A percentile compares a stretch with the other conserved stretches of the same genome.
Evolutionary conservation across 1,139 yeast genomes (phyloP).

Genomic region (Zygosaccharomyces sapae): DNA sequence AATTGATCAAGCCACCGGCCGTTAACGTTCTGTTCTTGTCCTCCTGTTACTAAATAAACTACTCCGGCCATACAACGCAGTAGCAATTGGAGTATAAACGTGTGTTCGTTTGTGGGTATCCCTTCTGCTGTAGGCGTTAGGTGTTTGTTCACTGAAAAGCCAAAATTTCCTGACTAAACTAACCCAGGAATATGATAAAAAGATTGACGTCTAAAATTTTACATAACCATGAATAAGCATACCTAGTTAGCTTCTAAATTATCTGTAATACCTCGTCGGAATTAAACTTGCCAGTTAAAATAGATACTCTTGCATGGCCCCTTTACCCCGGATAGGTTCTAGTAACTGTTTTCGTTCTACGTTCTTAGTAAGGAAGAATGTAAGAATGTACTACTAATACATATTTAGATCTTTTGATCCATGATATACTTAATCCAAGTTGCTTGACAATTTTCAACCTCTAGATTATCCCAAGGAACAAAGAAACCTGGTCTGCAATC

Average conservation of each 20-base stretch:
- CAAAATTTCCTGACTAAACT: background rate
- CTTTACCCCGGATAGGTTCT: constrained; percentile 2
- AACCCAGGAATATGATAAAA: too few relatives aligned
- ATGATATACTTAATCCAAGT: constrained; percentile 65
- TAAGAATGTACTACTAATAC: constrained; percentile 25
- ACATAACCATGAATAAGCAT: too few relatives aligned
- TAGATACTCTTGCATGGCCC: too few relatives aligned
- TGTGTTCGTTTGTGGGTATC: background rate
- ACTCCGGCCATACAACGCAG: constrained; percentile 11
- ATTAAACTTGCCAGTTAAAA: too few relatives aligned
- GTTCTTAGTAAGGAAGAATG: background rate
- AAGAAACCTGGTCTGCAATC: constrained; percentile 47
- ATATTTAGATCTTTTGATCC: constrained; percentile 38
- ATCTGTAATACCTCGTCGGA: too few relatives aligned
- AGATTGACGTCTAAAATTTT: too few relatives aligned
- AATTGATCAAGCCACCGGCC: constrained; percentile 11
- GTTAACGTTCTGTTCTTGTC: constrained; percentile 10
- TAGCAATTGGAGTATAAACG: background rate
- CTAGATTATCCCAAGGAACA: constrained; percentile 43
- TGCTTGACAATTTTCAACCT: constrained; percentile 67
- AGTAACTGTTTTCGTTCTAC: background rate
- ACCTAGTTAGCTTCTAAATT: too few relatives aligned
- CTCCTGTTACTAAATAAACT: constrained; percentile 6
- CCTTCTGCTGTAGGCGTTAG: constrained; percentile 6
- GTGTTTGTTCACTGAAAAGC: constrained; percentile 1